Evolutionary conservation across 345 rosid genomes (phyloP).

Genomic region (Angophora floribunda): DNA sequence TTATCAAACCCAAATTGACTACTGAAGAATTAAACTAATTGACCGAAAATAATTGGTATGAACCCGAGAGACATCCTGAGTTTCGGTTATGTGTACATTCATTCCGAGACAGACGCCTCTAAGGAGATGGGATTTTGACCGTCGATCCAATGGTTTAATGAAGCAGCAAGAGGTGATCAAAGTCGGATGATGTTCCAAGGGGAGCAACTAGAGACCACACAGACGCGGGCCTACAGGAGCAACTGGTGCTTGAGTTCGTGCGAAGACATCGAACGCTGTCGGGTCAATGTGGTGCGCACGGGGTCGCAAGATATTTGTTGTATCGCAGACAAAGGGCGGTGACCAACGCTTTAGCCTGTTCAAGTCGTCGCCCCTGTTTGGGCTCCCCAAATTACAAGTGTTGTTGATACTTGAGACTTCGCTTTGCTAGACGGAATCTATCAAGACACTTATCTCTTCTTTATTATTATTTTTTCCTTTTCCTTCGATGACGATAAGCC

Average conservation of each 20-base stretch:
- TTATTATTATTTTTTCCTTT: neutral
- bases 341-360: neutral
- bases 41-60: neutral
- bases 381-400: neutral
- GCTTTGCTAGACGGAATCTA: too few species aligned
- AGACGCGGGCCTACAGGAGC: neutral
- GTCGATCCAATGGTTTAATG: neutral
- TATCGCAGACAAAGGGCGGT: neutral
- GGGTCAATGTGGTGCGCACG: neutral
- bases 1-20: neutral
- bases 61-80: neutral
- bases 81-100: neutral
- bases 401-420: neutral
- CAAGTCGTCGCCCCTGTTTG: neutral
- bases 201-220: neutral
- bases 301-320: rapidly evolving
- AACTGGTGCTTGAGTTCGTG: neutral
- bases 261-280: neutral
- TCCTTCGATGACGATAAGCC: neutral
- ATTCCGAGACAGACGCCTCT: neutral
- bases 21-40: neutral
- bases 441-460: neutral
- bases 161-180: neutral
- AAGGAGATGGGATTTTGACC: neutral
- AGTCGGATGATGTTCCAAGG: neutral